A percentile compares a stretch with the other conserved stretches of the same genome.
phyloP scores from a whole-genome alignment of 495 filamentous ascomycete genomes.

The Tetracladium setigerum region DNA sequence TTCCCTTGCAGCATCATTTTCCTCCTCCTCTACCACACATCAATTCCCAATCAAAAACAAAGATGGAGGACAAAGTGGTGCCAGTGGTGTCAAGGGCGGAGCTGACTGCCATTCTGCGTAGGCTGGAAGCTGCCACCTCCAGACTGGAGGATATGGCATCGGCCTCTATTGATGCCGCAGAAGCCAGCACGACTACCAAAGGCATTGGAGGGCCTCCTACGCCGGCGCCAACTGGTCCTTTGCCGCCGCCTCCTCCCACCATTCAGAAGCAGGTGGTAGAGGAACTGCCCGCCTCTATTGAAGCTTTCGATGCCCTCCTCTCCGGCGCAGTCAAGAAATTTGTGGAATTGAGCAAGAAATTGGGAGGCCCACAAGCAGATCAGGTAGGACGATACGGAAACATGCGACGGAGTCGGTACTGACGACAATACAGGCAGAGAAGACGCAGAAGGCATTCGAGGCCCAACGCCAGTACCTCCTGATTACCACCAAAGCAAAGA shows the following conservation, averaged over 20 bases:
- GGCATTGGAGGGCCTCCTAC: conserved; percentile 25
- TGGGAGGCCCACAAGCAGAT: conserved; percentile 72
- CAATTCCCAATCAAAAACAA: conserved; percentile 7
- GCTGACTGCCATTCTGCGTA: conserved; percentile 45
- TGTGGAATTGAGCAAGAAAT: conserved; percentile 64
- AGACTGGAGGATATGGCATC: conserved; percentile 93
- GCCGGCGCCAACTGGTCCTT: conserved; percentile 26
- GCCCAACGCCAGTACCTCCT: conserved; percentile 83
- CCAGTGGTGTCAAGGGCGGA: conserved; percentile 15
- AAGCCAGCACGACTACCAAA: conserved; percentile 31
- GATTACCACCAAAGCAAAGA: conserved; percentile 84
- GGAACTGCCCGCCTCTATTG: conserved; percentile 64
- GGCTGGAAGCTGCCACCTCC: conserved; percentile 95
- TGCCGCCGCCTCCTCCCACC: conserved; percentile 24
- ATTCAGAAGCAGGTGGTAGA: conserved; percentile 38
- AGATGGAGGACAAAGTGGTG: conserved; percentile 12
- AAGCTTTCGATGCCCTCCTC: conserved; percentile 81
- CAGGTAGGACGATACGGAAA: conserved; percentile 36
- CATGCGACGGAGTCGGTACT: background rate
- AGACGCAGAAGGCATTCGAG: conserved; percentile 43
- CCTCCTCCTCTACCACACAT: background rate
- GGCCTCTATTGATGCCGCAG: conserved; percentile 51
- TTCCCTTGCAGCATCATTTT: conserved; percentile 5
- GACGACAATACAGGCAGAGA: conserved; percentile 15
- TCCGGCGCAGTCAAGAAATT: conserved; percentile 67